A percentile compares a stretch with the other conserved stretches of the same genome.
Conservation (phyloP, 2,329 filamentous ascomycete species). For the Aspergillus vadensis region DNA sequence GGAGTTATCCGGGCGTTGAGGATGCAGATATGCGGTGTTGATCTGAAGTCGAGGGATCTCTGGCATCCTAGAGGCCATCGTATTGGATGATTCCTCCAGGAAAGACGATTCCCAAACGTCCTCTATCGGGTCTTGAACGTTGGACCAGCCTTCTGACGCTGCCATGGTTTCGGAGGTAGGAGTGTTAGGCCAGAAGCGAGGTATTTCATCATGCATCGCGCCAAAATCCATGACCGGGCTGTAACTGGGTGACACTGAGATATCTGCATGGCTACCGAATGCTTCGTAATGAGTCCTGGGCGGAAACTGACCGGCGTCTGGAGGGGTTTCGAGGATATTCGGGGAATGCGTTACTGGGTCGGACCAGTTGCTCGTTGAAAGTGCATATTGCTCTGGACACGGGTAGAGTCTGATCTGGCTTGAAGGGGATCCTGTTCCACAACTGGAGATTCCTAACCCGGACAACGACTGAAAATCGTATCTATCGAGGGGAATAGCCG, state of each 20-base stretch:
- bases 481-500: conserved; percentile 19
- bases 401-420: conserved; percentile 25
- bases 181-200: conserved; percentile 29
- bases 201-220: conserved; percentile 17
- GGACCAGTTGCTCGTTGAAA: conserved; percentile 26
- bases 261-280: conserved; percentile 24
- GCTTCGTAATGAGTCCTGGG: conserved; percentile 26
- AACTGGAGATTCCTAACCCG: conserved; percentile 37
- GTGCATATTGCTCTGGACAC: conserved; percentile 22
- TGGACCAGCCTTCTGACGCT: conserved; percentile 15
- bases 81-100: conserved; percentile 7
- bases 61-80: not conserved
- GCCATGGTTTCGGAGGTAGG: conserved; percentile 26
- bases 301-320: conserved; percentile 26
- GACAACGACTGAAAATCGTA: conserved; percentile 19
- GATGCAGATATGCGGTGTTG: not conserved
- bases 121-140: conserved; percentile 17
- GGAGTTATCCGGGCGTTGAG: not conserved
- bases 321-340: conserved; percentile 23
- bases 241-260: conserved; percentile 30
- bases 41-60: conserved; percentile 9
- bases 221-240: conserved; percentile 23
- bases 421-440: conserved; percentile 26
- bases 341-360: conserved; percentile 24
- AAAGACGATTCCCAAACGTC: conserved; percentile 23